Percentiles rank a stretch among this genome's conserved stretches.
phyloP scores from a whole-genome alignment of 495 filamentous ascomycete species.

The Xylaria sp. region DNA sequence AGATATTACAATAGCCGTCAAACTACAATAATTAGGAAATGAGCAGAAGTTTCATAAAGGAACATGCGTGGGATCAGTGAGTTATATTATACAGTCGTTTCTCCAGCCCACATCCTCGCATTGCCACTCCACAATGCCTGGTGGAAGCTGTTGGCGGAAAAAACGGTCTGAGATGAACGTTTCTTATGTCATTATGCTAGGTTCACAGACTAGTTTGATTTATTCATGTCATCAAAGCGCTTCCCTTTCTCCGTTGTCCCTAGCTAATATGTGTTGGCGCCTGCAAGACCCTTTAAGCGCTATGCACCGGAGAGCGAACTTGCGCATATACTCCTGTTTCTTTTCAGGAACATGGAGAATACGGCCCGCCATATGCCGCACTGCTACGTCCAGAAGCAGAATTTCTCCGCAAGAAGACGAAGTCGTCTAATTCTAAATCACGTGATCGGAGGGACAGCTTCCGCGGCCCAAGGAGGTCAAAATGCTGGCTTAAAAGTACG shows the following conservation, averaged over 20 bases:
- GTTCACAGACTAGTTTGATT: not conserved
- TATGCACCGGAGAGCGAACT: not conserved
- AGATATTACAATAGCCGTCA: not conserved
- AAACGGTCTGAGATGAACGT: not conserved
- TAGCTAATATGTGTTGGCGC: not conserved
- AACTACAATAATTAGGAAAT: not conserved
- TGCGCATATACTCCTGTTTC: not conserved
- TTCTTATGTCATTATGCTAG: not conserved
- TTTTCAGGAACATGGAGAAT: conserved; percentile 11
- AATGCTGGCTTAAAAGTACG: not conserved
- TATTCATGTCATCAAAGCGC: not conserved
- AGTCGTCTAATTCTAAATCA: not conserved
- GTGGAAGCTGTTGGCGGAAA: not conserved
- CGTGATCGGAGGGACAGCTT: conserved; percentile 24
- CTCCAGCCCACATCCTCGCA: not conserved
- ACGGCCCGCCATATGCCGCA: conserved; percentile 11
- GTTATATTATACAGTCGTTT: conserved; percentile 3
- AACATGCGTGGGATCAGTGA: not conserved
- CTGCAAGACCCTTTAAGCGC: not conserved
- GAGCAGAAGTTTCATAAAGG: not conserved
- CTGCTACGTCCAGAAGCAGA: not conserved
- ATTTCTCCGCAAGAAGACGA: not conserved
- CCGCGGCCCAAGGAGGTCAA: conserved; percentile 6
- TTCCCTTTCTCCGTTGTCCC: not conserved
- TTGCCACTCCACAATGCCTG: not conserved